These are phyloP conservation scores for Leptomonas seymouri DNA, from an alignment of 208 protist genomes.

Conservation along the genomic window DNA sequence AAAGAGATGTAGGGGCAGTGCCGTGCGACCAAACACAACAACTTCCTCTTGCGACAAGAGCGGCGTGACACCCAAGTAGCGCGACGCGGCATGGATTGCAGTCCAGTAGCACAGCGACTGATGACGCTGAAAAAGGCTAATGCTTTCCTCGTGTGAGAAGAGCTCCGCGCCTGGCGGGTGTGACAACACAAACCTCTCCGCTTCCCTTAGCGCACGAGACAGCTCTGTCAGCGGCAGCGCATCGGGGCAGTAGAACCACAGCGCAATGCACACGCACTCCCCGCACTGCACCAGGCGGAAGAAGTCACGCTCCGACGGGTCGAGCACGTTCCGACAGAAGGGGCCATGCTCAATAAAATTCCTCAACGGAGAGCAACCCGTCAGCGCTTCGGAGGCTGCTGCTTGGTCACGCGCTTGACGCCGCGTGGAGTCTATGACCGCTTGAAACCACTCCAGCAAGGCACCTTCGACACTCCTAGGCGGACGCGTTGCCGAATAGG, in stretches of 20 bases:
- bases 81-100: constrained; percentile 13
- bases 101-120: constrained; percentile 37
- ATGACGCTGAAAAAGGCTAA: constrained; percentile 10
- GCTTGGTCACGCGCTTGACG: background rate
- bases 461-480: constrained; percentile 29
- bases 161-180: background rate
- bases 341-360: constrained; percentile 23
- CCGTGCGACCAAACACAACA: constrained; percentile 35
- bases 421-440: constrained; percentile 12
- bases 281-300: constrained; percentile 40
- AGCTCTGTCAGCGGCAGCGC: constrained; percentile 36
- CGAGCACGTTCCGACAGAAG: constrained; percentile 23
- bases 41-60: constrained; percentile 61
- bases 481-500: background rate
- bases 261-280: constrained; percentile 40
- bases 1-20: constrained; percentile 76
- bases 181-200: background rate
- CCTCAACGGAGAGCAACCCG: constrained; percentile 3
- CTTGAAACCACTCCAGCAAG: constrained; percentile 35
- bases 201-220: constrained; percentile 1
- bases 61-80: constrained; percentile 48
- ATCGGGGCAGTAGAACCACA: constrained; percentile 69
- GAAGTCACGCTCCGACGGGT: constrained; percentile 31
- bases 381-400: background rate
- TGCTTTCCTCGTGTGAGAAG: background rate